Evolutionary conservation across 768 basidiomycete species (phyloP).

Genomic region (Trametopsis cervina): DNA sequence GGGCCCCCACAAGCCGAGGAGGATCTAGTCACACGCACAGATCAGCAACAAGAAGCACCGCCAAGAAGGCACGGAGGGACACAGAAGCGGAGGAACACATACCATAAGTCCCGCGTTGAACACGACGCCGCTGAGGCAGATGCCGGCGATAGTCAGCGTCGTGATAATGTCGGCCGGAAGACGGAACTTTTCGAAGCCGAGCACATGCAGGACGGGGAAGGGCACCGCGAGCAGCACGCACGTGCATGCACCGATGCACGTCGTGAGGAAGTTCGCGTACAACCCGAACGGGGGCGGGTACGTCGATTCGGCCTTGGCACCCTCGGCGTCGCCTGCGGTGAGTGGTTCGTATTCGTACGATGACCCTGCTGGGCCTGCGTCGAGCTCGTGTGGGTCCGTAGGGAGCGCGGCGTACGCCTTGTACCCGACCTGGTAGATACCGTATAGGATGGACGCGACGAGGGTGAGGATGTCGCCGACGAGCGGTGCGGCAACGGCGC

Average conservation of each 20-base stretch:
- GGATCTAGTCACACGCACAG: conserved; percentile 39
- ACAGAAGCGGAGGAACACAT: conserved; percentile 12
- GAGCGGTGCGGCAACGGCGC: conserved; percentile 33
- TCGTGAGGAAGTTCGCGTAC: conserved; percentile 77
- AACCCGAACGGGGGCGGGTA: conserved; percentile 76
- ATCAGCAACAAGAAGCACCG: neutral
- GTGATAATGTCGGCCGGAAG: conserved; percentile 48
- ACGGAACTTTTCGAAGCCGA: conserved; percentile 57
- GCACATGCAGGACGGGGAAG: conserved; percentile 64
- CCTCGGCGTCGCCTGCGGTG: conserved; percentile 17
- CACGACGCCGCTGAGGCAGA: conserved; percentile 62
- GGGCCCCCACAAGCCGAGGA: conserved; percentile 84
- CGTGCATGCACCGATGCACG: conserved; percentile 74
- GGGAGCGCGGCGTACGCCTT: conserved; percentile 71
- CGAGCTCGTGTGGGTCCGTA: conserved; percentile 47
- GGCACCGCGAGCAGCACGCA: conserved; percentile 72
- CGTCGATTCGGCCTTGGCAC: conserved; percentile 21
- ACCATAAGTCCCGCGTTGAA: conserved; percentile 91
- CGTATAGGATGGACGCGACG: conserved; percentile 63
- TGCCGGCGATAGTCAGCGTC: conserved; percentile 50
- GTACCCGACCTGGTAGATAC: conserved; percentile 80
- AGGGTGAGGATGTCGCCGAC: conserved; percentile 72
- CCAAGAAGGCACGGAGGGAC: neutral
- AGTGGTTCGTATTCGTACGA: conserved; percentile 27
- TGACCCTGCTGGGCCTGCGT: conserved; percentile 30